Percentiles rank a stretch among this genome's conserved stretches.
phyloP scores from a whole-genome alignment of 768 basidiomycete species.

The Rhodotorula taiwanensis region DNA sequence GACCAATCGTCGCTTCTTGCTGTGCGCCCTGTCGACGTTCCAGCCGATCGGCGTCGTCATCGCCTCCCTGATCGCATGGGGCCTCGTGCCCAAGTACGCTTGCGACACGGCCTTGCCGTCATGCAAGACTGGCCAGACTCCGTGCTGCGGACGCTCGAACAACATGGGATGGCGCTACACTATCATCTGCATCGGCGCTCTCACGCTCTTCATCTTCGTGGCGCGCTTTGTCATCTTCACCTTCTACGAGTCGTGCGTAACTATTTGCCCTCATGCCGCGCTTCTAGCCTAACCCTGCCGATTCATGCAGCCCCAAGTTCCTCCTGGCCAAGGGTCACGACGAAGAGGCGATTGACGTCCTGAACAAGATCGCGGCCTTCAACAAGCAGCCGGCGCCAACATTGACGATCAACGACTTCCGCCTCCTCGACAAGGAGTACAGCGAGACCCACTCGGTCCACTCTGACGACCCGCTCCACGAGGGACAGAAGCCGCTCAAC shows the following conservation, averaged over 20 bases:
- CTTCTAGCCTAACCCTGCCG: neutral
- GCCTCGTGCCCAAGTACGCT: constrained; percentile 36
- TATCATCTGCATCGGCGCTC: constrained; percentile 43
- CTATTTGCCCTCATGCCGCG: too few relatives aligned
- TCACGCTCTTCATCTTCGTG: constrained; percentile 46
- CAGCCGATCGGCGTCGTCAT: constrained; percentile 47
- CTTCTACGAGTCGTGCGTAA: constrained; percentile 39
- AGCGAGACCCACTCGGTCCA: constrained; percentile 14
- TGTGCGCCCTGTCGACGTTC: constrained; percentile 45
- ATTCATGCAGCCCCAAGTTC: constrained; percentile 43
- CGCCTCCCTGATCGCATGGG: constrained; percentile 14
- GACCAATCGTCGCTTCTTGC: constrained; percentile 29
- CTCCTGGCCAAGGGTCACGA: constrained; percentile 46
- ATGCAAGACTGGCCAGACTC: constrained; percentile 29
- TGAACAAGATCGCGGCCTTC: constrained; percentile 47
- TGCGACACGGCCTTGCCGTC: constrained; percentile 20
- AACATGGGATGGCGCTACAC: constrained; percentile 49
- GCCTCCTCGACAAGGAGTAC: constrained; percentile 41
- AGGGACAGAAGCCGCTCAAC: constrained; percentile 1
- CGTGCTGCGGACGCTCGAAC: constrained; percentile 43
- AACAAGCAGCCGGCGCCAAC: constrained; percentile 43
- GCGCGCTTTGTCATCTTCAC: constrained; percentile 46
- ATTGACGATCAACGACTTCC: constrained; percentile 45
- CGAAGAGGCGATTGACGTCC: constrained; percentile 45
- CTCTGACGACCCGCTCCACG: constrained; percentile 29